A percentile compares a stretch with the other conserved stretches of the same genome.
phyloP scores from a whole-genome alignment of 2,329 filamentous ascomycete species.

The Trichocomaceae sp. region DNA sequence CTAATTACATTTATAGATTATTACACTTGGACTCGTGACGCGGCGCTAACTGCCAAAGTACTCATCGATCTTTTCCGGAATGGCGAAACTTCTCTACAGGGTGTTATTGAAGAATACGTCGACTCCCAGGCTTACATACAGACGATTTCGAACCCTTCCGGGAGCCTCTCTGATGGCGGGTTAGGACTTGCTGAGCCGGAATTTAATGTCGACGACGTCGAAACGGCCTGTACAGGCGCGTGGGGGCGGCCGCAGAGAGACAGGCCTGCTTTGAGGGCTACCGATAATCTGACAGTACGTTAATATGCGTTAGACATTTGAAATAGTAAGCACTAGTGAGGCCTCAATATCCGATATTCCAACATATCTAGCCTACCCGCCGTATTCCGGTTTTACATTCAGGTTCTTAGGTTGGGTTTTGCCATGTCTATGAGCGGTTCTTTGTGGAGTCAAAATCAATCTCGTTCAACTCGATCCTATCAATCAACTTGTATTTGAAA shows the following conservation, averaged over 20 bases:
- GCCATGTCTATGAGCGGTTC: neutral
- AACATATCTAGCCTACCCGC: too few species aligned
- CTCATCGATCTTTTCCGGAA: slow-evolving; percentile 61
- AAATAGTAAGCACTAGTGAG: too few species aligned
- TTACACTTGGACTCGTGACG: slow-evolving; percentile 73
- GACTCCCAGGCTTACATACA: slow-evolving; percentile 61
- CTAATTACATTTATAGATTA: slow-evolving; percentile 50
- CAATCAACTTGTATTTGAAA: neutral
- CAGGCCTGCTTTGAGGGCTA: slow-evolving; percentile 28
- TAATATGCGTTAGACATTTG: too few species aligned
- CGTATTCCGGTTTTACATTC: too few species aligned
- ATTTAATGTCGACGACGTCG: slow-evolving; percentile 52
- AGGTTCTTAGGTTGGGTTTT: neutral
- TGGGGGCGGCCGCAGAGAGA: slow-evolving; percentile 69
- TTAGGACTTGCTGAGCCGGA: slow-evolving; percentile 64
- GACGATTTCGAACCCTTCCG: slow-evolving; percentile 62
- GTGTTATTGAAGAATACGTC: slow-evolving; percentile 61
- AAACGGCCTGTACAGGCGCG: slow-evolving; percentile 52
- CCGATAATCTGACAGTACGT: neutral
- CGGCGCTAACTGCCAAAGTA: slow-evolving; percentile 62
- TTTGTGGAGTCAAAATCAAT: neutral
- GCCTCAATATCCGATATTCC: too few species aligned
- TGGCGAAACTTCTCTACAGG: slow-evolving; percentile 53
- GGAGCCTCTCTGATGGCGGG: slow-evolving; percentile 46
- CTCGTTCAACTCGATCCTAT: neutral